Evolutionary conservation across 371 early-diverging fungal genomes (phyloP).

Genomic region (Zopfochytrium polystomum): DNA sequence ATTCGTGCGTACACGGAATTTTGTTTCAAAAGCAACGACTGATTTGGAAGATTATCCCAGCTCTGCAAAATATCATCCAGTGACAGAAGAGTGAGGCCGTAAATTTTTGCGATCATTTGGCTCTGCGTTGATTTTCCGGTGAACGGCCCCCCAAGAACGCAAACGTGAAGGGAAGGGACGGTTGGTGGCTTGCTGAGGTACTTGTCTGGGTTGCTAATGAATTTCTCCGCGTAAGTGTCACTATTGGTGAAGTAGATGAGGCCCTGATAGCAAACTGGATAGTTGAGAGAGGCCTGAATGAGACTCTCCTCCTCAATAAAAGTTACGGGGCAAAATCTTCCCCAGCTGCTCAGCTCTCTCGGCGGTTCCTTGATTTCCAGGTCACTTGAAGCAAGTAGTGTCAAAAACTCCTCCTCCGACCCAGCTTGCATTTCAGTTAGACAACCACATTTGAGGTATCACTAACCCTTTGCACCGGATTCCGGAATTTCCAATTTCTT

Average conservation of each 20-base stretch:
- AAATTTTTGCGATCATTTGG: slow-evolving; percentile 37
- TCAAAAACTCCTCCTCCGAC: neutral
- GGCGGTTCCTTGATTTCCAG: slow-evolving; percentile 38
- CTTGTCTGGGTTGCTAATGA: slow-evolving; percentile 42
- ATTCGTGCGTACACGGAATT: slow-evolving; percentile 23
- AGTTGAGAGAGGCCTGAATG: slow-evolving; percentile 18
- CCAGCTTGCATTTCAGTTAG: too few relatives aligned
- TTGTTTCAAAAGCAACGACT: slow-evolving; percentile 11
- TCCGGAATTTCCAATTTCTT: slow-evolving; percentile 25
- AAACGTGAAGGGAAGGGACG: slow-evolving; percentile 25
- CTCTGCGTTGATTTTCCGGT: slow-evolving; percentile 49
- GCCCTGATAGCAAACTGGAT: slow-evolving; percentile 38
- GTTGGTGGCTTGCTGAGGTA: slow-evolving; percentile 36
- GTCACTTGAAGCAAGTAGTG: slow-evolving; percentile 27
- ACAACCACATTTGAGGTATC: too few relatives aligned
- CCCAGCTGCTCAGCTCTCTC: slow-evolving; percentile 39
- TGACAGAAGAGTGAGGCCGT: slow-evolving; percentile 30
- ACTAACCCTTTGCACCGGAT: too few relatives aligned
- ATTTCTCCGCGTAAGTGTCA: slow-evolving; percentile 26
- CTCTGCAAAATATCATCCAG: slow-evolving; percentile 34
- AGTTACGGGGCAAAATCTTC: slow-evolving; percentile 41
- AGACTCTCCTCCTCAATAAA: slow-evolving; percentile 22
- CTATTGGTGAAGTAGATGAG: slow-evolving; percentile 37
- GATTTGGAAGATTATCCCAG: slow-evolving; percentile 36
- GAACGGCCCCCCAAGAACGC: slow-evolving; percentile 45